Base-by-base conservation (phyloP, 768 basidiomycete genomes). In the Tulasnella sp. region DNA sequence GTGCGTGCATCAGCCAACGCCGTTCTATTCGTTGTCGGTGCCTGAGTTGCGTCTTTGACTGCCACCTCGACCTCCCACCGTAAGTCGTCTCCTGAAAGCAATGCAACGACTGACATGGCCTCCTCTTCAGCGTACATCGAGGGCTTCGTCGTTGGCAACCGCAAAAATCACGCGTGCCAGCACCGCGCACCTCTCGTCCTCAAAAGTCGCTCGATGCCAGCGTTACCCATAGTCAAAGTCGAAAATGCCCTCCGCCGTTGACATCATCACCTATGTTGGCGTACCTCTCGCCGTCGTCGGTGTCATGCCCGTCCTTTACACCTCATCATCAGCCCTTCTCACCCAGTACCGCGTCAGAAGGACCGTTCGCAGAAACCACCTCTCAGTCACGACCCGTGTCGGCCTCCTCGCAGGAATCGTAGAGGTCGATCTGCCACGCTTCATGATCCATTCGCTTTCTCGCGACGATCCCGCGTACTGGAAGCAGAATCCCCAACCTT, bases 261-360 rank as follows among this genome's bases (percentile, higher is more conserved):
- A 74, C 29, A 51, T 74, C 5, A 74, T 74, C 73, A 74, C 73
- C 18, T 74, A 74, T 55, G 51, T 74, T 15, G 73, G 73, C 20
- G 73, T 74, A 11, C 73, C 73, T 23, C 51, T 74, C 20, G 73
- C 73, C 23, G 73, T 74, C 32, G 73, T 74, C 20, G 73, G 73
- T 3, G 73, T 74, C 73, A 74, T 74, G 73, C 73, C 73, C 5
- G 73, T 74, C 26, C 44, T 74, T 13, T 74, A 74, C 73, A 74
- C 73, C 73, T 74, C 44, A 44, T 74, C 73, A 18, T 44, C 73
- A 46, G 73, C 73, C 40, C 44, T 74, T 18, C 32, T 74, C 40
- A 74, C 73, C 23, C 73, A 55, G 18, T 55, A 74, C 73, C 44
- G 51, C 29, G 73, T 74, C 73, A 44, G 44, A 26, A 44, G 73